Percentiles rank a stretch among this genome's conserved stretches.
phyloP scores from a whole-genome alignment of 805 yeast species.

The Kregervanrija delftensis region DNA sequence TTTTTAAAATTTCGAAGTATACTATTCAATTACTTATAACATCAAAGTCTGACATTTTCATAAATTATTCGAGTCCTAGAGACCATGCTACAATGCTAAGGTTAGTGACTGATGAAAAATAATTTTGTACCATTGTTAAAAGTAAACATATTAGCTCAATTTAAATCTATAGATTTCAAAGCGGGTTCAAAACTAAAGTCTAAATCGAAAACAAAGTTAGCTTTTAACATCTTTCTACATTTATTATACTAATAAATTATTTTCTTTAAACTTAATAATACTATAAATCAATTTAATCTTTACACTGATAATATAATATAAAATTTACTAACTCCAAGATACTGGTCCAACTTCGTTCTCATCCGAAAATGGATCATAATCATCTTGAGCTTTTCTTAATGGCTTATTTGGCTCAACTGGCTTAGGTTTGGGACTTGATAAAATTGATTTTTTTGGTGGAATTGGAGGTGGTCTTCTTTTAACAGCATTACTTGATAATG shows the following conservation, averaged over 20 bases:
- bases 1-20: no score
- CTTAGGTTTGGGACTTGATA: conserved; percentile 7
- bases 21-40: no score
- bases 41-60: no score
- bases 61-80: no score
- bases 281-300: not conserved
- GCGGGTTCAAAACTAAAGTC: no score
- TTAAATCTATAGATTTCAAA: no score
- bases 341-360: conserved; percentile 23
- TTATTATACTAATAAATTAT: not conserved
- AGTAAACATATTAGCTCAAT: no score
- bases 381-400: conserved; percentile 9
- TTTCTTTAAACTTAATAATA: not conserved
- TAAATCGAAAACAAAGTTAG: no score
- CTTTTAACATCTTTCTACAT: not conserved
- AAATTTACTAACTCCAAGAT: conserved; percentile 20
- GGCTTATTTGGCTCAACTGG: not conserved
- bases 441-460: conserved; percentile 18
- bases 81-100: no score
- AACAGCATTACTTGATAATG: not conserved
- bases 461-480: conserved; percentile 22
- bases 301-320: not conserved
- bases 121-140: no score
- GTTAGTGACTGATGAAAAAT: no score
- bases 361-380: conserved; percentile 29